Base-by-base conservation (phyloP, 139 green algal genomes). In the Chlorella sp. region DNA sequence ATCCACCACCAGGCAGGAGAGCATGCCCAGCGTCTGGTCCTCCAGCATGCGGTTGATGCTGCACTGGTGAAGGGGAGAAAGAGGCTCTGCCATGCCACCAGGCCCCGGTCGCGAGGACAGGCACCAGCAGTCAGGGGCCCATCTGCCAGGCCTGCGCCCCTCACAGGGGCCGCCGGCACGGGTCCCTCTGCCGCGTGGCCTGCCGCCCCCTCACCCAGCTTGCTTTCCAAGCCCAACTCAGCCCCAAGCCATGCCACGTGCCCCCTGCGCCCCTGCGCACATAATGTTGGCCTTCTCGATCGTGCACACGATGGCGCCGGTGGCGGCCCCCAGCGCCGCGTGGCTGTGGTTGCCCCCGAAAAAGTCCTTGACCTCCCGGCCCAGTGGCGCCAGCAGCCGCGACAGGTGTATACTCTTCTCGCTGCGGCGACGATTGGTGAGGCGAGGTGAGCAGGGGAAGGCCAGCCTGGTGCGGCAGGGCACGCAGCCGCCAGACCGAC, bases 271-370 rank as follows among this genome's bases (percentile, higher is more conserved):
- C 48, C n/a, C 48, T 21, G 21, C 66, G 58, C 61, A 86, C 40
- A 91, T 35, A 3, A 71, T 68, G 60, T 96, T 96, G 41, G 92
- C 92, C 82, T 95, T 96, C 83, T 96, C 92, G 9, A 95, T 92
- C 23, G 92, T 96, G 82, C 86, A 94, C 59, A 97, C 89, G 46
- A 81, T 86, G 40, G 95, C 83, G 66, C 93, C 89, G 1, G 73
- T 78, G 27, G 35, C 55, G 7, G 35, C 14, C 25, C 55, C 41
- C 31, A 79, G 65, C 0, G 63, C 82, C 50, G 60, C 65, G 2
- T 58, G 63, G 7, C 27, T 73, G 67, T 59, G 51, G 29, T 33
- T 48, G n/a, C 48, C 50, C 40, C 79, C 79, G 36, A 71, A 87
- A 50, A 79, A 67, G 29, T 83, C 73, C 53, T 58, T 50, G 3